Base-by-base conservation (phyloP, 2,329 filamentous ascomycete genomes). In the Fusarium fujikuroi region DNA sequence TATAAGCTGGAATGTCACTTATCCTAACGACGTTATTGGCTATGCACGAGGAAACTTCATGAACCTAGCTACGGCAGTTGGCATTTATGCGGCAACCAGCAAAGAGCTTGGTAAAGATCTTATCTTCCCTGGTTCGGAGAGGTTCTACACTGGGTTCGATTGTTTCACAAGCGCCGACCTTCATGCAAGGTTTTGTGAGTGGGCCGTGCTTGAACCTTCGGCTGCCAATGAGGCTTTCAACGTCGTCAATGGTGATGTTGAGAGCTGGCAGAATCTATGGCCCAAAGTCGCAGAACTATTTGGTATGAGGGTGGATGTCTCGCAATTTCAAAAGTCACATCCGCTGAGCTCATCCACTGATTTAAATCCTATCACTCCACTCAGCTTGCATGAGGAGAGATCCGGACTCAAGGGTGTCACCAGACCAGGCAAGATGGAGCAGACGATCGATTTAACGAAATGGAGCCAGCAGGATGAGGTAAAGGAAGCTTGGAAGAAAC, bases 21-120 rank as follows among this genome's bases (percentile, higher is more conserved):
- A 69, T 19, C 49, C 63, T 2, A 68, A 63, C n/a, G 66, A 69
- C 23, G 66, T 69, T 12, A 68, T 69, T 3, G 66, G 66, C 5
- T 69, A 68, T 11, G 66, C 63, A 1, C 64, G 57, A 11, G 63
- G 66, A 18, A 69, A 69, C 34, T 69, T 69, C 11, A 69, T 69
- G 66, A 69, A 69, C 21, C 23, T 69, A n/a, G 49, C 25, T 11
- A 69, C 56, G 11, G 63, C 56, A 1, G 28, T 63, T 9, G 66
- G 63, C 4, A 52, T 69, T 14, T 69, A 63, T 19, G 63, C 43
- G 3, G 58, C 62, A 8, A 23, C 28, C 9, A 65, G 52, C 19
- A 54, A 65, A n/a, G 58, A 65, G 19, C 28, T 65, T 16, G 62
- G 58, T 15, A 15, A 65, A 8, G 47, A 63, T 5, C 58, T 65